Evolutionary conservation across 1,139 yeast species (phyloP), one percentile per base, ranked within the genome.

Genomic region (Nakaseomyces sp.): DNA sequence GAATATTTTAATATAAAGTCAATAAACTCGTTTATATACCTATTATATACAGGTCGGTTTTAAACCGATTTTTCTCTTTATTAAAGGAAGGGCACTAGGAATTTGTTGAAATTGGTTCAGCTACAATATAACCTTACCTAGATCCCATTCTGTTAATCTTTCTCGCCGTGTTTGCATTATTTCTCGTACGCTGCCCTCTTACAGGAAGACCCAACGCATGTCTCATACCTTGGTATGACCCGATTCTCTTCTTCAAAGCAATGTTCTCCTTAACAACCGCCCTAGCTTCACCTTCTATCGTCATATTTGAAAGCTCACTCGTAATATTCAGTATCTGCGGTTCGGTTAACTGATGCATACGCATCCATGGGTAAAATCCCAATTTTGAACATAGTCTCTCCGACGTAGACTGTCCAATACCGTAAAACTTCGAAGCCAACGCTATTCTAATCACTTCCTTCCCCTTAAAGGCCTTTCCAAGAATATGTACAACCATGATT

Each of bases 121-220:
- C 12, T 5, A 26, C 13, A n/a, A n/a, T 26, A 26, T 26, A n/a
- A 26, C 12, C 71, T 19, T 74, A 72, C 42, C 74, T 69, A 69
- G 96, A 80, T 52, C 85, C 83, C 47, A 84, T 66, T 57, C 75
- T 79, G 67, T 91, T 91, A 66, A 89, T 75, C 66, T 78, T 81
- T 68, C 79, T 79, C 29, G 98, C 98, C 20, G 95, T 91, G 58
- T 74, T 73, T 25, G 94, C 95, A 62, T 91, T 91, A 50, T 83
- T 86, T 70, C 87, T 80, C 16, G 98, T 91, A 50, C 82, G 76
- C 72, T 91, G 98, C 58, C 98, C 98, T 61, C 83, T 81, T 33
- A 88, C 97, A 17, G 97, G 97, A 47, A 82, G 72, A 46, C 93
- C 89, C 68, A 77, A 71, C 43, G 88, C 84, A 63, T 91, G 98